Conservation (phyloP, 2,329 filamentous ascomycete genomes). For the Aspergillus floridensis region DNA sequence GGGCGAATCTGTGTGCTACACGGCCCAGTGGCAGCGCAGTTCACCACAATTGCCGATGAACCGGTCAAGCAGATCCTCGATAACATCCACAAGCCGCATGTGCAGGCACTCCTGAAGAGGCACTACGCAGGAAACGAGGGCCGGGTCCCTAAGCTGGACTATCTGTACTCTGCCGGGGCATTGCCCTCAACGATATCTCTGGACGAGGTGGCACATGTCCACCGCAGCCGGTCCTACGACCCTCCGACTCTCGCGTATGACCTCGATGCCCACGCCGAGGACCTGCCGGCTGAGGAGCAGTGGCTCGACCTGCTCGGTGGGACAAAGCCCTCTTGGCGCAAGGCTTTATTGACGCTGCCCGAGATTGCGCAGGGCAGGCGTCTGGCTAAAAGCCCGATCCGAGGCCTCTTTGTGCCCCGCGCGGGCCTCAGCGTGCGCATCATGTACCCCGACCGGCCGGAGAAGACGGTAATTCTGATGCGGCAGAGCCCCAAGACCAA, state of each 20-base stretch:
- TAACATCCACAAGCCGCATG: background rate
- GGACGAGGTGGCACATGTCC: background rate
- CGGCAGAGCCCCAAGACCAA: background rate
- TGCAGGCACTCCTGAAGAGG: background rate
- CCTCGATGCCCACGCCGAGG: background rate
- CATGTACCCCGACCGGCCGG: background rate
- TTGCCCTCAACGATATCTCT: background rate
- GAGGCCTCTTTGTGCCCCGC: background rate
- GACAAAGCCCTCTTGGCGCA: background rate
- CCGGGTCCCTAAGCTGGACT: background rate
- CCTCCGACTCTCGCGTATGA: background rate
- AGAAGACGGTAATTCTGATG: background rate
- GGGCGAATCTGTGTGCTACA: conserved; percentile 6
- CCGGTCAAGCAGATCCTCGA: background rate
- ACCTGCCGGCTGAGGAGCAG: background rate
- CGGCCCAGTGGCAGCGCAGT: conserved; percentile 1
- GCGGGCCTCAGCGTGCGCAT: background rate
- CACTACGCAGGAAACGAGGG: background rate
- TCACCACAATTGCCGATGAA: background rate
- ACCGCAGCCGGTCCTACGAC: background rate
- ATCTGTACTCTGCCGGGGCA: background rate
- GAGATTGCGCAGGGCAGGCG: background rate
- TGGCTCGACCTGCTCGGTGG: background rate
- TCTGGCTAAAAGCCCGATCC: background rate
- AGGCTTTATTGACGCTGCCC: background rate